A percentile compares a stretch with the other conserved stretches of the same genome.
Conservation (phyloP, 1,284 basidiomycete genomes). For the Ceratobasidium sp. region DNA sequence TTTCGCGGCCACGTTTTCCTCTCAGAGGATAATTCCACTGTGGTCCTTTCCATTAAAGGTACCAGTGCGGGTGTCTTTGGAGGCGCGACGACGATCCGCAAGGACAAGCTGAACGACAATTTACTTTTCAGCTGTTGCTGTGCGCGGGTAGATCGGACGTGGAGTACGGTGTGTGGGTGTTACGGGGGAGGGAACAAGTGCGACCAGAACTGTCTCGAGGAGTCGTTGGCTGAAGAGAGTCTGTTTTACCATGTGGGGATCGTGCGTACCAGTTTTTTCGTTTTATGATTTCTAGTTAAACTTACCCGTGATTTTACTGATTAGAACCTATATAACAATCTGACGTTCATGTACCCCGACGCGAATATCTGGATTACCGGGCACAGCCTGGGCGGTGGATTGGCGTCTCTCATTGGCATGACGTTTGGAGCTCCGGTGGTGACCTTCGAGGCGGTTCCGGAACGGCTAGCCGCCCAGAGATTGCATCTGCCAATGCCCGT, state of each 20-base stretch:
- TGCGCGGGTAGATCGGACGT: constrained; percentile 89
- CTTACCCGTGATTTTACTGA: background rate
- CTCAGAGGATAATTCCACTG: constrained; percentile 81
- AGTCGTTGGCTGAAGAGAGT: constrained; percentile 87
- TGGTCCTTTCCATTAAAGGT: constrained; percentile 94
- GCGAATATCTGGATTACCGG: constrained; percentile 94
- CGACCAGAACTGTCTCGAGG: constrained; percentile 83
- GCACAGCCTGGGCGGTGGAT: constrained; percentile 86
- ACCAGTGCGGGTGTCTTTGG: constrained; percentile 75
- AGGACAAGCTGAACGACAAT: constrained; percentile 98
- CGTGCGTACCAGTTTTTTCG: constrained; percentile 59
- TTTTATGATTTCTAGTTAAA: no score
- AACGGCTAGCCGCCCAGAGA: constrained; percentile 88
- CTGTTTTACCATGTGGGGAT: constrained; percentile 89
- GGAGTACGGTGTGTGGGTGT: constrained; percentile 93
- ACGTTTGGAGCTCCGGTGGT: constrained; percentile 96
- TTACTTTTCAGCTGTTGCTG: constrained; percentile 96
- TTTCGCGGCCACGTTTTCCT: constrained; percentile 92
- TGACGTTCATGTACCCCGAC: constrained; percentile 83
- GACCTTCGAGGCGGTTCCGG: constrained; percentile 84
- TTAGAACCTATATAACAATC: constrained; percentile 81
- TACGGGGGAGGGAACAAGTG: constrained; percentile 76
- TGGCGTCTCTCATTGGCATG: constrained; percentile 87
- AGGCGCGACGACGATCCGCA: constrained; percentile 85
- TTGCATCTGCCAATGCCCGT: constrained; percentile 83